Evolutionary conservation across 768 basidiomycete species (phyloP).

Genomic region (Rhodotorula toruloides): DNA sequence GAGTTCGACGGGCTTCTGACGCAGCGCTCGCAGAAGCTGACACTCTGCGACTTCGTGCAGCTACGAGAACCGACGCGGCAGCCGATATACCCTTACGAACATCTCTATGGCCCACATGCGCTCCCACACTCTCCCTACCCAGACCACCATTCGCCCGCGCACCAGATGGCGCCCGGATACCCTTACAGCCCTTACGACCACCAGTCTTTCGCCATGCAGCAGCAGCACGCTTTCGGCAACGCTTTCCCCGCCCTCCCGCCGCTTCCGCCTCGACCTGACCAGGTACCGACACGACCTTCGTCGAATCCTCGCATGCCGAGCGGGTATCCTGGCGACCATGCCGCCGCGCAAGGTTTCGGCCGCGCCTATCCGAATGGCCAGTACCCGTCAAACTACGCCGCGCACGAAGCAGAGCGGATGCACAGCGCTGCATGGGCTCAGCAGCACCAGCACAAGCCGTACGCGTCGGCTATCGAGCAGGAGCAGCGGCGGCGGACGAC

Average conservation of each 20-base stretch:
- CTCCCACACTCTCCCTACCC: slow-evolving; percentile 21
- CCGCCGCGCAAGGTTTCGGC: neutral
- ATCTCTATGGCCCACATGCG: slow-evolving; percentile 3
- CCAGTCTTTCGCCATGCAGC: neutral
- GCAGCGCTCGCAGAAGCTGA: neutral
- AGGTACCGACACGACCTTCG: slow-evolving; percentile 2
- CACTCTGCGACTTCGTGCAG: neutral
- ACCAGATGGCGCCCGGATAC: neutral
- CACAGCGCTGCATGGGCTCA: slow-evolving; percentile 6
- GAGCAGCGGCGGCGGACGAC: slow-evolving; percentile 21
- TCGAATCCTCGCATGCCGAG: slow-evolving; percentile 20
- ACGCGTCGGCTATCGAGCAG: slow-evolving; percentile 8
- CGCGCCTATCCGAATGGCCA: neutral
- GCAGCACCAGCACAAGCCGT: neutral
- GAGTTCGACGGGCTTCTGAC: slow-evolving; percentile 3
- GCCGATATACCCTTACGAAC: slow-evolving; percentile 26
- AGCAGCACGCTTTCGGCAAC: neutral
- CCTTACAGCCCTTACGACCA: slow-evolving; percentile 10
- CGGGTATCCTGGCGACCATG: neutral
- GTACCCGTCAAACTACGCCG: slow-evolving; percentile 1
- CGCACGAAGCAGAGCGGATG: neutral
- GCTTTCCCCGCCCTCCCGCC: slow-evolving; percentile 21
- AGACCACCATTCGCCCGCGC: neutral
- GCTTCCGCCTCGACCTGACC: neutral
- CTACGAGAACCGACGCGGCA: slow-evolving; percentile 34